A percentile compares a stretch with the other conserved stretches of the same genome.
These are phyloP conservation scores for Datura wrightii DNA, from an alignment of 257 asterid genomes.

Conservation along the genomic window DNA sequence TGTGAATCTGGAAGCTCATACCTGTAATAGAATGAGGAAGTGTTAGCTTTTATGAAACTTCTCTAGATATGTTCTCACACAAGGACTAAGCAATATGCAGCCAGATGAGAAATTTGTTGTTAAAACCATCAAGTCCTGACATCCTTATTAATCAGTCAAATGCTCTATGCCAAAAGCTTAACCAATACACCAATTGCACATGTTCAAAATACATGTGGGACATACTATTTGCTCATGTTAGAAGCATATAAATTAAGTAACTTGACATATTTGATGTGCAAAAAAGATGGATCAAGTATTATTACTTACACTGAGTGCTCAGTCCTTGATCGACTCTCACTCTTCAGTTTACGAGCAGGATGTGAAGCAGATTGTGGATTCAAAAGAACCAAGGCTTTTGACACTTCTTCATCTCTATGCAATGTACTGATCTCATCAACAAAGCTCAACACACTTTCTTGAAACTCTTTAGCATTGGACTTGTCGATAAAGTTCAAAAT, in stretches of 20 bases:
- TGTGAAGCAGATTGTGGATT: slow-evolving; percentile 31
- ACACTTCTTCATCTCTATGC: slow-evolving; percentile 24
- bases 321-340: slow-evolving; percentile 42
- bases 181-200: background rate
- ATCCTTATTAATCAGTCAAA: background rate
- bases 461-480: slow-evolving; percentile 32
- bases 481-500: background rate
- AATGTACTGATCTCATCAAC: slow-evolving; percentile 16
- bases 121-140: background rate
- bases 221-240: slow-evolving; percentile 17
- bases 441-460: slow-evolving; percentile 7
- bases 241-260: background rate
- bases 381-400: slow-evolving; percentile 43
- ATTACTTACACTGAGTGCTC: slow-evolving; percentile 55
- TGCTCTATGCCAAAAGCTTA: background rate
- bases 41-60: background rate
- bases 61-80: background rate
- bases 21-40: slow-evolving; percentile 43
- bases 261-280: background rate
- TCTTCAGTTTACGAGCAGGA: slow-evolving; percentile 42
- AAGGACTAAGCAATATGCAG: background rate
- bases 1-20: slow-evolving; percentile 68
- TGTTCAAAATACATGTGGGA: slow-evolving; percentile 12
- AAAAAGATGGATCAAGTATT: slow-evolving; percentile 27
- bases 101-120: background rate